A percentile compares a stretch with the other conserved stretches of the same genome.
These are phyloP conservation scores for Silene coronaria DNA, from an alignment of 179 eudicot genomes.

Conservation along the genomic window DNA sequence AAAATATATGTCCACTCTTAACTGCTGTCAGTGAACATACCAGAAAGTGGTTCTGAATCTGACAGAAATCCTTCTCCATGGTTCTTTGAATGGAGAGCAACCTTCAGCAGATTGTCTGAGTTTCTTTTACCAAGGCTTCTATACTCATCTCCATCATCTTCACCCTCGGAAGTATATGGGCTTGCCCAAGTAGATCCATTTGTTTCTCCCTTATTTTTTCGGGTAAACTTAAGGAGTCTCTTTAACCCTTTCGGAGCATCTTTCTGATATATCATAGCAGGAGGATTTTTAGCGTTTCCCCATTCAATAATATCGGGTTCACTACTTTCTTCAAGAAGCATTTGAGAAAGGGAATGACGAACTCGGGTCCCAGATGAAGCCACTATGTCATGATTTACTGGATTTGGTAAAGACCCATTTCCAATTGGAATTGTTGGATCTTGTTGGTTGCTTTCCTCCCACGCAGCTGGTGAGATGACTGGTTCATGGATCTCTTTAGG, in stretches of 20 bases:
- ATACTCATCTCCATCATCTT: conserved; percentile 77
- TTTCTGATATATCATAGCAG: conserved; percentile 75
- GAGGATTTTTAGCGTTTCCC: conserved; percentile 92
- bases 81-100: conserved; percentile 54
- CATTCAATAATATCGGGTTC: conserved; percentile 76
- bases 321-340: conserved; percentile 80
- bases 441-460: conserved; percentile 72
- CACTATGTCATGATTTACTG: conserved; percentile 33
- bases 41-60: conserved; percentile 44
- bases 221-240: conserved; percentile 85
- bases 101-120: conserved; percentile 56
- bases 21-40: conserved; percentile 26
- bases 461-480: conserved; percentile 68
- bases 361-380: conserved; percentile 54
- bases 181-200: conserved; percentile 63
- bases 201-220: conserved; percentile 67
- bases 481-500: conserved; percentile 41
- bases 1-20: not conserved
- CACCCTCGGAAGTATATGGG: conserved; percentile 85
- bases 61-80: conserved; percentile 45
- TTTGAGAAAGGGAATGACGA: conserved; percentile 90
- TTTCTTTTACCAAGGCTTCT: conserved; percentile 45
- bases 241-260: conserved; percentile 95
- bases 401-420: conserved; percentile 32
- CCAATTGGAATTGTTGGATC: conserved; percentile 35